phyloP scores from a whole-genome alignment of 2,329 filamentous ascomycete species.

The Talaromyces sp. region DNA sequence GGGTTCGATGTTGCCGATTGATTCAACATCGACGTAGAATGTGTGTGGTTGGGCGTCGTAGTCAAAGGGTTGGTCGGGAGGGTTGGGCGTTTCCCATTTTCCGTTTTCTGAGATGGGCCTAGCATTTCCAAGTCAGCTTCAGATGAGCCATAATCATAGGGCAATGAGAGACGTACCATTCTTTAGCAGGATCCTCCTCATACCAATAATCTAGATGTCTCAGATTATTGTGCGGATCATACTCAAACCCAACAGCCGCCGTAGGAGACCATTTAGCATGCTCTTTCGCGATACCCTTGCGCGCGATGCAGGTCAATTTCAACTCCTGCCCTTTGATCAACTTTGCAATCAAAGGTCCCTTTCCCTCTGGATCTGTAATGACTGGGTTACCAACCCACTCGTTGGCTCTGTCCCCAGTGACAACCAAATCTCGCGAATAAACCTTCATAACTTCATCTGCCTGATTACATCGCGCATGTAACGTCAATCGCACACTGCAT shows the following conservation, averaged over 20 bases:
- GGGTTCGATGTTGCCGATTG: constrained; percentile 78
- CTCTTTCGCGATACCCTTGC: constrained; percentile 98
- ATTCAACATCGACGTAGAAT: constrained; percentile 94
- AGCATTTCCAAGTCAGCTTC: not conserved
- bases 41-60: constrained; percentile 77
- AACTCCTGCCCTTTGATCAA: constrained; percentile 84
- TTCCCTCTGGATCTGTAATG: constrained; percentile 73
- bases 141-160: not conserved
- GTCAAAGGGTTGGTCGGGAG: constrained; percentile 82
- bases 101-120: constrained; percentile 36
- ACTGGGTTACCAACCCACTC: constrained; percentile 74
- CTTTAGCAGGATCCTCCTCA: constrained; percentile 72
- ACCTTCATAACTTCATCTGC: constrained; percentile 87
- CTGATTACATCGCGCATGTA: constrained; percentile 75
- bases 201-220: constrained; percentile 92
- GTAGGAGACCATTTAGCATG: constrained; percentile 97
- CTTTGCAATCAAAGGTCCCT: constrained; percentile 84
- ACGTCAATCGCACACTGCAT: constrained; percentile 77
- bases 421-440: constrained; percentile 81
- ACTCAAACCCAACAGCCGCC: constrained; percentile 90
- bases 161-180: constrained; percentile 60
- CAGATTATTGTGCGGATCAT: constrained; percentile 95
- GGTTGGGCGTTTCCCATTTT: constrained; percentile 70
- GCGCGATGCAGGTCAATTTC: constrained; percentile 84
- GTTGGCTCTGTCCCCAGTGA: constrained; percentile 64